phyloP scores from a whole-genome alignment of 2,329 filamentous ascomycete genomes.

The Aureobasidium uvarum region DNA sequence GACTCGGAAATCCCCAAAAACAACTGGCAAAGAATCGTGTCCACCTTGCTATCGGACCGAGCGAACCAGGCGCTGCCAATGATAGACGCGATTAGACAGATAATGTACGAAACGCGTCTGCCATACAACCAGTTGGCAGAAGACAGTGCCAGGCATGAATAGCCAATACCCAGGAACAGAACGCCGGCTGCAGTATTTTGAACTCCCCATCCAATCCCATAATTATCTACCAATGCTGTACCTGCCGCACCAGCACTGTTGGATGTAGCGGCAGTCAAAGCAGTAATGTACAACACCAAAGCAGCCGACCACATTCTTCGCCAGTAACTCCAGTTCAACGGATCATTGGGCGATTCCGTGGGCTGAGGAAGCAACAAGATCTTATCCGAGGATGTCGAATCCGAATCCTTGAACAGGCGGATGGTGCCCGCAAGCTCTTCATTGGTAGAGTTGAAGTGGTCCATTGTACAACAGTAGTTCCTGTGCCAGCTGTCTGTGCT shows the following conservation, averaged over 20 bases:
- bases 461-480: neutral
- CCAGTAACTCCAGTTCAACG: constrained; percentile 36
- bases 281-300: constrained; percentile 55
- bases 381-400: constrained; percentile 39
- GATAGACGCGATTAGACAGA: constrained; percentile 52
- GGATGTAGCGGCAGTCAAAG: constrained; percentile 56
- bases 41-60: constrained; percentile 43
- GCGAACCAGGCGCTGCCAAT: constrained; percentile 57
- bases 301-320: constrained; percentile 42
- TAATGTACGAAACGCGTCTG: constrained; percentile 54
- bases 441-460: neutral
- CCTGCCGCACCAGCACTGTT: constrained; percentile 56
- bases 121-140: constrained; percentile 57
- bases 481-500: neutral
- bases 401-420: constrained; percentile 27
- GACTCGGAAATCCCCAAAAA: constrained; percentile 59
- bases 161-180: constrained; percentile 57
- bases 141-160: constrained; percentile 55
- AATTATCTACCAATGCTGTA: constrained; percentile 51
- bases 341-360: constrained; percentile 39
- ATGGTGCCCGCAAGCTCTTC: constrained; percentile 27
- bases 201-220: constrained; percentile 52
- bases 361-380: constrained; percentile 56
- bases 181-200: constrained; percentile 60
- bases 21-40: constrained; percentile 56